Percentiles rank a stretch among this genome's conserved stretches.
These are phyloP conservation scores for Macrophomina tecta DNA, from an alignment of 2,329 filamentous ascomycete genomes.

Conservation along the genomic window DNA sequence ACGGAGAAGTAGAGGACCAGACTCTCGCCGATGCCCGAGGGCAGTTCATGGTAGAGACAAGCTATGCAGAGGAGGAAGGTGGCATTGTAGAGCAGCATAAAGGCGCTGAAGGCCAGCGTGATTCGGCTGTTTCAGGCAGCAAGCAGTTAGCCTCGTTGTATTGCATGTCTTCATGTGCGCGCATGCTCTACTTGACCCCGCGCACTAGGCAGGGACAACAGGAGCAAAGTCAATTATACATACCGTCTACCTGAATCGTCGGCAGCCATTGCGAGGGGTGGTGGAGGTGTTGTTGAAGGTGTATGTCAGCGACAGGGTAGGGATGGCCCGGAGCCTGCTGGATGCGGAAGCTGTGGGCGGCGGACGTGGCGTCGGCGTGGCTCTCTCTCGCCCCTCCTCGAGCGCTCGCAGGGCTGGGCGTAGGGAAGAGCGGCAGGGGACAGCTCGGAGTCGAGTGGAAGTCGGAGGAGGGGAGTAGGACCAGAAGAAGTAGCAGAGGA, in stretches of 20 bases:
- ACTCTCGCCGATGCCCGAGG: conserved; percentile 39
- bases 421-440: neutral
- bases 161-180: neutral
- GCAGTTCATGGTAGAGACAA: conserved; percentile 32
- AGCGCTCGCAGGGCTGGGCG: neutral
- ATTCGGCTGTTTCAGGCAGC: conserved; percentile 27
- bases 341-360: conserved; percentile 10
- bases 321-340: conserved; percentile 18
- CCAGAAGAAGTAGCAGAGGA: neutral
- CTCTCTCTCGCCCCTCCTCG: conserved; percentile 11
- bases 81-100: conserved; percentile 35
- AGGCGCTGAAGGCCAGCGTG: conserved; percentile 29
- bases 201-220: no score
- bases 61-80: conserved; percentile 38
- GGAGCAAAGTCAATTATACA: neutral
- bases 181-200: no score
- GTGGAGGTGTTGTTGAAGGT: neutral
- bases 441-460: neutral
- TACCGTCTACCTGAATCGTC: conserved; percentile 20
- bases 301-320: conserved; percentile 9
- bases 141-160: conserved; percentile 1
- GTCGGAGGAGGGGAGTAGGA: neutral
- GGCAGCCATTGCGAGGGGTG: conserved; percentile 16
- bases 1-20: conserved; percentile 49
- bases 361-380: conserved; percentile 9